Evolutionary conservation across 2,329 filamentous ascomycete genomes (phyloP).

Genomic region (Thielaviopsis musarum): DNA sequence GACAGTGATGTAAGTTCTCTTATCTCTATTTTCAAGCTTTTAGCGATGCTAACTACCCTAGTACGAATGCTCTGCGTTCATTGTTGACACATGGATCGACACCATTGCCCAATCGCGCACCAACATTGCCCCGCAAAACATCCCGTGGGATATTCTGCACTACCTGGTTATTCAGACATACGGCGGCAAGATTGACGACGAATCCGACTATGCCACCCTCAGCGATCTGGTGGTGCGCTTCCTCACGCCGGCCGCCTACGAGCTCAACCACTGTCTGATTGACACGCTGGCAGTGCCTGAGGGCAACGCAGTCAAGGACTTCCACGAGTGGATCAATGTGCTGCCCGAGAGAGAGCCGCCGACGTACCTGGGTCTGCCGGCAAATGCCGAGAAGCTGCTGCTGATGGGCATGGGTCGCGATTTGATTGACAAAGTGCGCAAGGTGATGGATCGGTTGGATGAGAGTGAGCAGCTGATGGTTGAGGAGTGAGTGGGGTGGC

Average conservation of each 20-base stretch:
- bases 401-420: conserved; percentile 74
- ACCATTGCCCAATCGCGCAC: conserved; percentile 65
- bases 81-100: conserved; percentile 91
- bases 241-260: conserved; percentile 77
- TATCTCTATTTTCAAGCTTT: background rate
- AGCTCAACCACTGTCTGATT: conserved; percentile 80
- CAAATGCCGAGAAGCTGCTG: conserved; percentile 90
- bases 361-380: conserved; percentile 81
- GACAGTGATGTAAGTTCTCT: conserved; percentile 75
- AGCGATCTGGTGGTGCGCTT: conserved; percentile 56
- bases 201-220: conserved; percentile 63
- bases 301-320: conserved; percentile 69
- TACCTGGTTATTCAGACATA: conserved; percentile 88
- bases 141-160: conserved; percentile 92
- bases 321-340: conserved; percentile 78
- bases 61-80: conserved; percentile 95
- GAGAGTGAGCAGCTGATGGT: conserved; percentile 84
- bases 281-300: conserved; percentile 60
- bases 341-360: conserved; percentile 92
- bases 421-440: conserved; percentile 69
- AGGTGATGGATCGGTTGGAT: conserved; percentile 75
- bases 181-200: conserved; percentile 91
- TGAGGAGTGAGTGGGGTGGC: conserved; percentile 27
- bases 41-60: conserved; percentile 14
- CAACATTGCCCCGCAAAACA: conserved; percentile 83